Evolutionary conservation across 2,329 filamentous ascomycete genomes (phyloP).

Genomic region (Fusarium duplospermum): DNA sequence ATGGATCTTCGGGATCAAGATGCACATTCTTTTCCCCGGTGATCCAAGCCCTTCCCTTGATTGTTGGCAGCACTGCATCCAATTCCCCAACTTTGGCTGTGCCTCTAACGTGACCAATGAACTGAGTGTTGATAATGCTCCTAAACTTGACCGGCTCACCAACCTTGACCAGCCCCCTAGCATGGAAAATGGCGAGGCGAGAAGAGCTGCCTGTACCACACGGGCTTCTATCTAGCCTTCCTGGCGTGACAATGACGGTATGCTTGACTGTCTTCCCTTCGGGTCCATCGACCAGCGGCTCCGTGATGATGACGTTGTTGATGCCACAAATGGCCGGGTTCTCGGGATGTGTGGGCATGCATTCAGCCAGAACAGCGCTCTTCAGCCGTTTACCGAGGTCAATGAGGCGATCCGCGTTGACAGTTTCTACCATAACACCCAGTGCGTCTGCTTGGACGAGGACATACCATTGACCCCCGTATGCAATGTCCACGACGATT

Average conservation of each 20-base stretch:
- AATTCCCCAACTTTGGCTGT: slow-evolving; percentile 53
- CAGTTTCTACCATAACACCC: slow-evolving; percentile 49
- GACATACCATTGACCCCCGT: slow-evolving; percentile 59
- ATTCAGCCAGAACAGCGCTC: slow-evolving; percentile 48
- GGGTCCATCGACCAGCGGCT: slow-evolving; percentile 43
- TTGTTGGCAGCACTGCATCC: slow-evolving; percentile 53
- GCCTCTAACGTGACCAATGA: slow-evolving; percentile 52
- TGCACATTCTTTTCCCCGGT: slow-evolving; percentile 57
- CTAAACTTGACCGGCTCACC: slow-evolving; percentile 52
- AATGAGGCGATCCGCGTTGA: slow-evolving; percentile 50
- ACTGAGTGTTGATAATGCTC: slow-evolving; percentile 58
- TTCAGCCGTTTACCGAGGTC: slow-evolving; percentile 58
- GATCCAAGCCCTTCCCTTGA: slow-evolving; percentile 60
- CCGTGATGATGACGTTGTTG: slow-evolving; percentile 52
- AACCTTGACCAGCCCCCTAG: slow-evolving; percentile 51
- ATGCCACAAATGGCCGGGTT: slow-evolving; percentile 56
- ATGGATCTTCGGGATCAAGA: slow-evolving; percentile 58
- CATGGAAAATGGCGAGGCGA: slow-evolving; percentile 57
- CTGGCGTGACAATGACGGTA: slow-evolving; percentile 57
- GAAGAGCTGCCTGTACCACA: slow-evolving; percentile 60
- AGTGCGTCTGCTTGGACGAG: slow-evolving; percentile 54
- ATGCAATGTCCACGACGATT: slow-evolving; percentile 55
- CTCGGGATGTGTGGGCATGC: slow-evolving; percentile 56
- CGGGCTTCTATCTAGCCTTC: slow-evolving; percentile 58
- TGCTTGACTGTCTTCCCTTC: slow-evolving; percentile 49